Evolutionary conservation across 176 grass and related monocot species (phyloP).

Genomic region (Canna indica): DNA sequence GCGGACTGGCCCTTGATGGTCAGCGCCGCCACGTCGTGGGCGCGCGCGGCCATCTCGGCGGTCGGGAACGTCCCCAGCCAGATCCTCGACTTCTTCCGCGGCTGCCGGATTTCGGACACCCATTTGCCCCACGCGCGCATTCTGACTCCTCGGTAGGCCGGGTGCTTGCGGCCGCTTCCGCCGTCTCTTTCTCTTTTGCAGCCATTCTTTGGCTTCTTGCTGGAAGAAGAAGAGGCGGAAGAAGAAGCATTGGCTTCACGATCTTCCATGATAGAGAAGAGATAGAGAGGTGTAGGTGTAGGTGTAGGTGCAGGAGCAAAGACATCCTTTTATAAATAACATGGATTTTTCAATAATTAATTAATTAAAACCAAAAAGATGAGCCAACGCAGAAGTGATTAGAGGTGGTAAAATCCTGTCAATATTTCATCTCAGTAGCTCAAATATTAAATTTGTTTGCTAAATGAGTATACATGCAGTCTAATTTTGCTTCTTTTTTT

Average conservation of each 20-base stretch:
- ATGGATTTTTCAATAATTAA: no score
- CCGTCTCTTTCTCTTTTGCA: background rate
- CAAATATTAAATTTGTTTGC: no score
- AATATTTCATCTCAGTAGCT: no score
- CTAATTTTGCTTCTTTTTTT: no score
- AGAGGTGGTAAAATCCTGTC: no score
- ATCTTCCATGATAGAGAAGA: background rate
- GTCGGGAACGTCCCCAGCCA: constrained; percentile 7
- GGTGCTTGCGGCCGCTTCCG: background rate
- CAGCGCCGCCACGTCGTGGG: constrained; percentile 3
- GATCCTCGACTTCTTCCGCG: constrained; percentile 8
- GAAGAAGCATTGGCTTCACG: no score
- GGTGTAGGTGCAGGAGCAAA: background rate
- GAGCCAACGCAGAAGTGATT: no score
- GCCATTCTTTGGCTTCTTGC: background rate
- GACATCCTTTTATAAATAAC: background rate
- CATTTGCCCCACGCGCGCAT: constrained; percentile 1
- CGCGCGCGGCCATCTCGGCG: background rate
- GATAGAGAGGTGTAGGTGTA: no score
- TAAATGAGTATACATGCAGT: no score
- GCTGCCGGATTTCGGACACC: constrained; percentile 16
- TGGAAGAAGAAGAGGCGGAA: background rate
- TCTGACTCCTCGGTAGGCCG: background rate
- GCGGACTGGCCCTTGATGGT: background rate
- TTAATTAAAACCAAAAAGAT: no score